Percentiles rank a stretch among this genome's conserved stretches.
These are phyloP conservation scores for Syzygium oleosum DNA, from an alignment of 345 rosid genomes.

Conservation along the genomic window DNA sequence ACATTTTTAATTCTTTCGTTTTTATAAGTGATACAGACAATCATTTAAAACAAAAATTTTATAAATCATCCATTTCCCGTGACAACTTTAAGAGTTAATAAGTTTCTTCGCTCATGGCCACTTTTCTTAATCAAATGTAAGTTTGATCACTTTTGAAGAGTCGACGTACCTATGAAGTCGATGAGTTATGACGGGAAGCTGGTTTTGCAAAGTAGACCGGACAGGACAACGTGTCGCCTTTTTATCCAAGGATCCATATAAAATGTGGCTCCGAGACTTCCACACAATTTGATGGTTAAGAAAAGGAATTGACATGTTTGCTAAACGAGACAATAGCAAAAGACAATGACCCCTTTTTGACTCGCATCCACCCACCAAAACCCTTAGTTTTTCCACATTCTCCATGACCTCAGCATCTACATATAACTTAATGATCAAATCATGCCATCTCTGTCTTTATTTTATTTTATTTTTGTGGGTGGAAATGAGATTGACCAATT, in stretches of 20 bases:
- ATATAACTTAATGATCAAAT: no score
- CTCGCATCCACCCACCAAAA: background rate
- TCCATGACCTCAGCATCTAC: no score
- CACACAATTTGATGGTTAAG: background rate
- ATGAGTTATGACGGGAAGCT: background rate
- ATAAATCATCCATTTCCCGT: rapidly evolving
- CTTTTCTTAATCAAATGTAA: background rate
- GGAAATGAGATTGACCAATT: no score
- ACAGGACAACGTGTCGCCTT: background rate
- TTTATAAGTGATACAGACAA: rapidly evolving
- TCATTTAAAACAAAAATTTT: no score
- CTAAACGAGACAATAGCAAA: background rate
- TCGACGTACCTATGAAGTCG: background rate
- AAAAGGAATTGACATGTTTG: background rate
- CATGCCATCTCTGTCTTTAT: no score
- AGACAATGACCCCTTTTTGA: background rate
- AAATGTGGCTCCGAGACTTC: background rate
- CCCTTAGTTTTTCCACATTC: background rate
- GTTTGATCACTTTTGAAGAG: background rate
- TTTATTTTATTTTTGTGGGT: no score
- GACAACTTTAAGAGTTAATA: background rate
- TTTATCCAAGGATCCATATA: no score
- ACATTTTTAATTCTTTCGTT: rapidly evolving
- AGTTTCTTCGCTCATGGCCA: background rate
- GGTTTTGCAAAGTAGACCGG: background rate